Base-by-base conservation (phyloP, 179 eudicot genomes). In the Silene coronaria region DNA sequence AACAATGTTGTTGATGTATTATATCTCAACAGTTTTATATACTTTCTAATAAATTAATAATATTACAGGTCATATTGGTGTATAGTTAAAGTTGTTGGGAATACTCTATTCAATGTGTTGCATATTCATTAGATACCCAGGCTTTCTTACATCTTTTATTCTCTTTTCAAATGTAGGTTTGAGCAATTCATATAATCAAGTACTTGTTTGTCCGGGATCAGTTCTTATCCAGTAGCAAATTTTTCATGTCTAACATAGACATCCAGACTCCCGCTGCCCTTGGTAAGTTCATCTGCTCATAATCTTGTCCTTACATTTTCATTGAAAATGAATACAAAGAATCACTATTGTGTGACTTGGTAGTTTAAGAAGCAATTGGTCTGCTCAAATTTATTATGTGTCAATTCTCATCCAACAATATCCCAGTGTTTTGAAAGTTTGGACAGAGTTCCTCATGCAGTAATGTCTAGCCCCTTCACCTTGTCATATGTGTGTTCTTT, bases 191-290 rank as follows among this genome's bases (percentile, higher is more conserved):
- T 5, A 73, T 46, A 66, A 14, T 13, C 67, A 32, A 59, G 28
- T 22, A 27, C n/a, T 71, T 21, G 55, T 30, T 10, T 79, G 84
- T 78, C 16, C 38, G 60, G 63, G 64, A 73, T 69, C 74, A 75
- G 46, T 67, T 16, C 22, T 58, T 64, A 53, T 28, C 71, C 48
- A 42, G 78, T 55, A 84, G 82, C 83, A 85, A 74, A 81, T 82
- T 70, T 81, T 87, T 88, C 90, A 87, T 87, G 90, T 87, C 90
- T 85, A 88, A 85, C 67, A 80, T 81, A 72, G 86, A 87, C 80
- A 36, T 71, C 82, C 90, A 87, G 78, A 75, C 83, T 62, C 88
- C 90, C 27, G 73, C 80, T 75, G 67, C 88, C 74, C 83, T 82
- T 72, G 86, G 90, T 87, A 77, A 66, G 84, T 58, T 63, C 12